These are phyloP conservation scores for Hyaloscypha variabilis DNA, from an alignment of 495 filamentous ascomycete genomes.

Conservation along the genomic window DNA sequence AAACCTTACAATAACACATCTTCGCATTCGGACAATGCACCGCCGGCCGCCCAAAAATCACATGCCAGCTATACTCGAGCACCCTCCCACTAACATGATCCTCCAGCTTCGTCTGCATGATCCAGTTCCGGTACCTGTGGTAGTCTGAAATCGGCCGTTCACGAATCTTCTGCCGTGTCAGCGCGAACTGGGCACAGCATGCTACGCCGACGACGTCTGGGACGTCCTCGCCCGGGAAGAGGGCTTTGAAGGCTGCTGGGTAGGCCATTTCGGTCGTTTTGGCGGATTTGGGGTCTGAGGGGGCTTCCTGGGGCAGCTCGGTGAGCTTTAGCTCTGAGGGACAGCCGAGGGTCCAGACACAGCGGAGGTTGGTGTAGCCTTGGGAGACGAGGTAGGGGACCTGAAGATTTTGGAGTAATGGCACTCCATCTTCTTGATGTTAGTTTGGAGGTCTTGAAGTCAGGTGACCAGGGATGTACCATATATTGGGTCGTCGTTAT, in stretches of 20 bases:
- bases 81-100: slow-evolving; percentile 64
- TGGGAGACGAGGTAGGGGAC: slow-evolving; percentile 53
- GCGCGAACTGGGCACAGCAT: slow-evolving; percentile 74
- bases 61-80: slow-evolving; percentile 76
- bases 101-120: slow-evolving; percentile 58
- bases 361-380: slow-evolving; percentile 70
- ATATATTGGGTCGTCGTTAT: slow-evolving; percentile 59
- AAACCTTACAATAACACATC: slow-evolving; percentile 67
- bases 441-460: slow-evolving; percentile 44
- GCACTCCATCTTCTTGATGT: slow-evolving; percentile 46
- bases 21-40: slow-evolving; percentile 58
- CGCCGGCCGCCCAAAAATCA: slow-evolving; percentile 54
- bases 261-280: slow-evolving; percentile 44
- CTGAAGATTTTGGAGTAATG: slow-evolving; percentile 55
- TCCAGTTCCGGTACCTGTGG: slow-evolving; percentile 57
- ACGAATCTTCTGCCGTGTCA: slow-evolving; percentile 53
- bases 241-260: slow-evolving; percentile 53
- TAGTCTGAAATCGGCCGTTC: slow-evolving; percentile 57
- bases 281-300: background rate
- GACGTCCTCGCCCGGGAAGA: slow-evolving; percentile 51
- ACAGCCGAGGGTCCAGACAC: slow-evolving; percentile 64
- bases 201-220: slow-evolving; percentile 52
- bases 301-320: slow-evolving; percentile 23
- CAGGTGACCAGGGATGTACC: slow-evolving; percentile 44
- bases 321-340: slow-evolving; percentile 56